A percentile compares a stretch with the other conserved stretches of the same genome.
Evolutionary conservation across 2,329 filamentous ascomycete genomes (phyloP).

Genomic region (Elsinoe arachidis): DNA sequence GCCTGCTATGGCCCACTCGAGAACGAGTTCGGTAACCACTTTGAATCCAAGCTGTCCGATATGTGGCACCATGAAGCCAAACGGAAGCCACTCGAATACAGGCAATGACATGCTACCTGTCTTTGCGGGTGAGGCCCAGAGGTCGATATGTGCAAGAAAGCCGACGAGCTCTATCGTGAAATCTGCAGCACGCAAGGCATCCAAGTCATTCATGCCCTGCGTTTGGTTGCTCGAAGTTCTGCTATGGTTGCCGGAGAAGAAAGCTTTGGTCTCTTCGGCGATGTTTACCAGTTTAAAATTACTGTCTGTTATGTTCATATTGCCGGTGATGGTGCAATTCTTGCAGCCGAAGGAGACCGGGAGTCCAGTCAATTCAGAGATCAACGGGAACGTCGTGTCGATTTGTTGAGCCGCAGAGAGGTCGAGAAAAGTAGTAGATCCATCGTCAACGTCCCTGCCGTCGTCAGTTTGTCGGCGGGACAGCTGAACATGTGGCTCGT

Average conservation of each 20-base stretch:
- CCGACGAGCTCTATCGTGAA: not conserved
- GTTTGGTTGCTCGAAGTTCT: too few species aligned
- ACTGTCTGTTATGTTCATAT: not conserved
- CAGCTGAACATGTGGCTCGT: not conserved
- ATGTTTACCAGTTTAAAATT: not conserved
- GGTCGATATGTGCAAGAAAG: not conserved
- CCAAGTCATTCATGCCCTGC: too few species aligned
- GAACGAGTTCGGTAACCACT: not conserved
- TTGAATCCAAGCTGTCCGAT: too few species aligned
- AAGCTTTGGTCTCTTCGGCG: not conserved
- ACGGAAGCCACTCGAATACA: not conserved
- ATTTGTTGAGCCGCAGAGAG: not conserved
- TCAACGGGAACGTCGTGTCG: not conserved
- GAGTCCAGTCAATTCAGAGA: not conserved
- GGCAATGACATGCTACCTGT: not conserved
- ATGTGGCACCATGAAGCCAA: not conserved
- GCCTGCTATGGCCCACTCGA: not conserved
- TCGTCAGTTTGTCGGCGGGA: not conserved
- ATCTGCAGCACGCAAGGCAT: not conserved
- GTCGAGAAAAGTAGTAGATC: not conserved
- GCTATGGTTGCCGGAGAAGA: not conserved
- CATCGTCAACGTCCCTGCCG: not conserved
- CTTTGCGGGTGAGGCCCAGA: not conserved
- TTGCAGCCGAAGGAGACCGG: not conserved
- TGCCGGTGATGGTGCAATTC: not conserved